Conservation (phyloP, 2,329 filamentous ascomycete genomes). For the Penicillium janthinellum region DNA sequence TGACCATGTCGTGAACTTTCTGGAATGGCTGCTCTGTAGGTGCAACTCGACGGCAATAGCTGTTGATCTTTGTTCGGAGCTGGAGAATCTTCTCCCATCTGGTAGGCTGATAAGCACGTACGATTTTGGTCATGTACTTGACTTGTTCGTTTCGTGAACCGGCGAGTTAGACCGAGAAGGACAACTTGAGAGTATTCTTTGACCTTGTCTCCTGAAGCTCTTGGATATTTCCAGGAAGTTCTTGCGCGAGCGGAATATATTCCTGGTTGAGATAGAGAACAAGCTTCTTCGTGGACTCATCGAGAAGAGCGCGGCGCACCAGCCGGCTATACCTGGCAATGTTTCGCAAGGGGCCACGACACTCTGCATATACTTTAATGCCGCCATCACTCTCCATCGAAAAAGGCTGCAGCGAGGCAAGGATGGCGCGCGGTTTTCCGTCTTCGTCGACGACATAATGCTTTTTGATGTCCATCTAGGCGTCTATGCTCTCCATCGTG, state of each 20-base stretch:
- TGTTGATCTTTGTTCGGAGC: constrained; percentile 33
- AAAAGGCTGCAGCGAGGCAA: constrained; percentile 49
- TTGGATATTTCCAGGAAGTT: constrained; percentile 23
- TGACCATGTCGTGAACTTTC: constrained; percentile 38
- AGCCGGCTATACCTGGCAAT: constrained; percentile 65
- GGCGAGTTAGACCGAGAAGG: constrained; percentile 8
- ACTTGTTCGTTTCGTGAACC: constrained; percentile 26
- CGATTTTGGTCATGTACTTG: neutral
- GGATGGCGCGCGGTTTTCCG: constrained; percentile 24
- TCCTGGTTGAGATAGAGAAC: constrained; percentile 46
- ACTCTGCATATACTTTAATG: constrained; percentile 60
- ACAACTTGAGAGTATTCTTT: neutral
- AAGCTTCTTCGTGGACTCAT: constrained; percentile 67
- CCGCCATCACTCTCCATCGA: constrained; percentile 45
- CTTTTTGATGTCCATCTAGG: constrained; percentile 55
- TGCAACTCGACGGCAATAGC: constrained; percentile 36
- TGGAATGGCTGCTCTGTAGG: constrained; percentile 45
- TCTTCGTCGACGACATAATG: constrained; percentile 32
- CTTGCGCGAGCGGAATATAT: constrained; percentile 37
- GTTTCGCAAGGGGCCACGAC: constrained; percentile 60
- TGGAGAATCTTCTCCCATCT: constrained; percentile 30
- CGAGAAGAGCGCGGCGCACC: constrained; percentile 60
- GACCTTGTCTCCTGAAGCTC: neutral
- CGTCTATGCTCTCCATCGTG: constrained; percentile 63
- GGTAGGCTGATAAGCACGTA: constrained; percentile 10